Evolutionary conservation across 441 rosid genomes (phyloP).

Genomic region (Viola pubescens): DNA sequence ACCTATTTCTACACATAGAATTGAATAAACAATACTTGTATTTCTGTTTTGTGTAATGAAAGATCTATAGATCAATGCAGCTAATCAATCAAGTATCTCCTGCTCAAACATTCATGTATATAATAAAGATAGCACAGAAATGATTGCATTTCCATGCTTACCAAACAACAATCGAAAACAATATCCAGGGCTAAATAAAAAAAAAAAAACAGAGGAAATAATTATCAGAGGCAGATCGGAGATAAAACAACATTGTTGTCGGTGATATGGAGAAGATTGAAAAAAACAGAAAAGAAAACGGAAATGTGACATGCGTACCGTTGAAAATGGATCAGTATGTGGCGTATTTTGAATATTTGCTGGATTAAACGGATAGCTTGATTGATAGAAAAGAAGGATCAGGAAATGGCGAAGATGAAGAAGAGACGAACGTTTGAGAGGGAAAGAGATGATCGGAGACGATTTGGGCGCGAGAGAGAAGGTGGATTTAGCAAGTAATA

Average conservation of each 20-base stretch:
- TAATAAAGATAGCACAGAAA: too few species aligned
- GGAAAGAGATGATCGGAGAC: constrained; percentile 12
- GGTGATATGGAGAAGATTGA: too few species aligned
- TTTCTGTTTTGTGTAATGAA: too few species aligned
- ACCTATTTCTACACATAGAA: too few species aligned
- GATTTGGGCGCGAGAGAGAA: constrained; percentile 36
- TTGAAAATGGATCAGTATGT: constrained; percentile 12
- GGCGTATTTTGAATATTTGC: background rate
- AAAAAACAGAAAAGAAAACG: background rate
- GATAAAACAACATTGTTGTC: constrained; percentile 5
- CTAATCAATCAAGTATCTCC: constrained; percentile 9
- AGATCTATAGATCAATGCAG: constrained; percentile 17
- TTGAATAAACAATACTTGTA: too few species aligned
- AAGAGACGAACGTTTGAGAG: constrained; percentile 2
- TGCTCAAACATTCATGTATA: background rate
- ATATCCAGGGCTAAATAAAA: too few species aligned
- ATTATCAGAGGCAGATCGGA: constrained; percentile 14
- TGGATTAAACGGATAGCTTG: background rate
- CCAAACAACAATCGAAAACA: too few species aligned
- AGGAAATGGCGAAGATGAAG: constrained; percentile 28
- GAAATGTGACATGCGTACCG: constrained; percentile 21
- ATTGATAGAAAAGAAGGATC: constrained; percentile 16
- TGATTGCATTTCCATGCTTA: too few species aligned
- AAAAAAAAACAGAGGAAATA: background rate
- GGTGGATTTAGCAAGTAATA: constrained; percentile 27